Base-by-base conservation (phyloP, 2,329 filamentous ascomycete genomes). In the Aspergillus terreus region DNA sequence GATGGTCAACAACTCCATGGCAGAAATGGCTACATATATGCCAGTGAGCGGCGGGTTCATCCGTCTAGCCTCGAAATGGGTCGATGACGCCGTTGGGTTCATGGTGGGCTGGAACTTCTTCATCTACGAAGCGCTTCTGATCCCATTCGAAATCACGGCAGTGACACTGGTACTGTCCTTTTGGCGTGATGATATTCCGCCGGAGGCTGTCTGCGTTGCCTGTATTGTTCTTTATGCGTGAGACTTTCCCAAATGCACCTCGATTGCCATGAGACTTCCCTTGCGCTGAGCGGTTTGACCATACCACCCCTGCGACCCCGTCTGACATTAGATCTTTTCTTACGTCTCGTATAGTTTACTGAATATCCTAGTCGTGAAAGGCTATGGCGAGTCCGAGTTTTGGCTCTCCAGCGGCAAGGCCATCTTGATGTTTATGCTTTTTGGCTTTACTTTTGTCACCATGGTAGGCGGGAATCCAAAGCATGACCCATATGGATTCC, bases 381-480 rank as follows among this genome's bases (percentile, higher is more conserved):
- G 78, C 72, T 90, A 87, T 48, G 86, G 86, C 44, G 85, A 88
- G 69, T 79, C 83, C 0, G 88, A 64, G 43, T 64, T 64, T 38
- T 64, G 61, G 61, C 68, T 86, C 6, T 62, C 61, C 15, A 55
- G 58, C 4, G 83, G 83, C 51, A 89, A 90, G 66, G 79, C 88
- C 4, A 59, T 90, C 3, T 75, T 90, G 45, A 86, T 88, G 52
- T 70, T 90, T 35, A 83, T 80, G 1, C 76, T 90, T 30, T 79
- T 90, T 60, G 61, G 82, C 58, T 90, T 88, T 71, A 91, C 89
- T 11, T 88, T 94, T 62, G 78, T 94, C 56, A 83, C 85, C 52
- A 91, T 92, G 84, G 75, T 92, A 0, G 89, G 89, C 5, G 89
- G 87, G 4, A 92, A 91, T 58, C 89, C 90, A 0, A 65, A 82